Evolutionary conservation across 495 filamentous ascomycete genomes (phyloP), one percentile per base, ranked within the genome.

Genomic region (Parathielavia hyrcaniae): DNA sequence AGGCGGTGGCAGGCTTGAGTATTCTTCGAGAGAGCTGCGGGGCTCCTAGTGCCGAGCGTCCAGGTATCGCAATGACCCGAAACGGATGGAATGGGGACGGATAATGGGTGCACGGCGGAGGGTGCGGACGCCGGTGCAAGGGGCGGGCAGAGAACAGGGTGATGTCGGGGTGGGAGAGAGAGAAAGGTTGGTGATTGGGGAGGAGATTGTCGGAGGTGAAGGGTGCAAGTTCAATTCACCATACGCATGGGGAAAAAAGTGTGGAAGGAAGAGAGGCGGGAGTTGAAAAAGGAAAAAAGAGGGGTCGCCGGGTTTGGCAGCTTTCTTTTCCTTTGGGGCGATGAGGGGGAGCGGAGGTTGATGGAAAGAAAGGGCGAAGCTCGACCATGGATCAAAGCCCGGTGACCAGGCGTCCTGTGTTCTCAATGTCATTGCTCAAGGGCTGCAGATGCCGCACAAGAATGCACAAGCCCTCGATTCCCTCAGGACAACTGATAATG

Each of bases 281-380:
- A 55, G 52, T 48, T 63, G 58, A 55, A 63, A 61, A 60, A 61
- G 59, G 59, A 62, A 57, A 58, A 63, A 58, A 64, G 64, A 65
- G 64, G 68, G 67, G 53, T 48, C 49, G 17, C 43, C 35, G n/a
- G 53, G 32, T 36, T 52, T 59, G 61, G 62, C 43, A 53, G 58
- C 32, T 26, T 35, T 52, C 48, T 43, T n/a, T n/a, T n/a, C n/a
- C n/a, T n/a, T n/a, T n/a, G n/a, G 26, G 44, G 46, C n/a, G 49
- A 49, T 26, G 48, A 51, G 57, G 43, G 63, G 62, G 53, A 55
- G 36, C 40, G 54, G 48, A 49, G 56, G 39, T 13, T 22, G 16
- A 50, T 49, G 16, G 23, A 52, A 50, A 55, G 46, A 47, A 61
- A 58, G 46, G 50, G 62, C 43, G 38, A 51, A 43, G 30, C 32